A percentile compares a stretch with the other conserved stretches of the same genome.
These are phyloP conservation scores for Stipa capillata DNA, from an alignment of 176 grass and related monocot species.

Conservation along the genomic window DNA sequence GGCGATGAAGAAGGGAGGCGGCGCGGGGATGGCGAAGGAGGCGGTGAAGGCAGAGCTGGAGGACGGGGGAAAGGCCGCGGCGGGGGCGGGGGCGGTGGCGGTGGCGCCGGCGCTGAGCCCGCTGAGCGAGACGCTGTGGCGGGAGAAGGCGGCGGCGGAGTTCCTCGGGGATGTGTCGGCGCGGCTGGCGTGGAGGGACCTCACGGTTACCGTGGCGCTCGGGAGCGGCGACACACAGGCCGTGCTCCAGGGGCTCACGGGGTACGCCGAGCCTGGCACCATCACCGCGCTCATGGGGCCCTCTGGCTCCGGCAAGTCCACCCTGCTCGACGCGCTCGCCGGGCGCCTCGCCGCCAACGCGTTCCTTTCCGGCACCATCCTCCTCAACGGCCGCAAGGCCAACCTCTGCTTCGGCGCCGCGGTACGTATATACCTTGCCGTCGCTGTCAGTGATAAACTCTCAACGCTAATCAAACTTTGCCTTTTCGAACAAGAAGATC, in stretches of 20 bases:
- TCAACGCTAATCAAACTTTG: background rate
- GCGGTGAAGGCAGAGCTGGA: constrained; percentile 59
- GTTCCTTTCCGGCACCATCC: constrained; percentile 65
- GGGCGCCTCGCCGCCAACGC: constrained; percentile 84
- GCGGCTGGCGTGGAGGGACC: constrained; percentile 85
- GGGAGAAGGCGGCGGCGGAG: constrained; percentile 41
- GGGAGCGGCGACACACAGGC: constrained; percentile 61
- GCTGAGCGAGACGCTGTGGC: constrained; percentile 97
- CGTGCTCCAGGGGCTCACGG: constrained; percentile 73
- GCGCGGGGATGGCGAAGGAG: background rate
- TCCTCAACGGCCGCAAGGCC: constrained; percentile 88
- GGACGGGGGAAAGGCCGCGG: constrained; percentile 30
- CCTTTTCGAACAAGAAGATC: background rate
- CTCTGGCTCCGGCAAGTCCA: constrained; percentile 95
- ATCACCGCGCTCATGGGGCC: constrained; percentile 94
- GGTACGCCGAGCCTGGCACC: constrained; percentile 80
- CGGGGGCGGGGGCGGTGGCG: constrained; percentile 10
- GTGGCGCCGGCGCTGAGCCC: constrained; percentile 52
- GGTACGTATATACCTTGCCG: constrained; percentile 10
- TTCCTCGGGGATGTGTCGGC: constrained; percentile 81
- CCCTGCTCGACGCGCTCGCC: constrained; percentile 77
- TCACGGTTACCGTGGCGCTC: constrained; percentile 75
- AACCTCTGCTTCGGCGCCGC: constrained; percentile 94
- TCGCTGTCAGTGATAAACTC: background rate
- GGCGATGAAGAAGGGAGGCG: constrained; percentile 17